phyloP scores from a whole-genome alignment of 164 flowering plant species.

The Vitis vinifera region DNA sequence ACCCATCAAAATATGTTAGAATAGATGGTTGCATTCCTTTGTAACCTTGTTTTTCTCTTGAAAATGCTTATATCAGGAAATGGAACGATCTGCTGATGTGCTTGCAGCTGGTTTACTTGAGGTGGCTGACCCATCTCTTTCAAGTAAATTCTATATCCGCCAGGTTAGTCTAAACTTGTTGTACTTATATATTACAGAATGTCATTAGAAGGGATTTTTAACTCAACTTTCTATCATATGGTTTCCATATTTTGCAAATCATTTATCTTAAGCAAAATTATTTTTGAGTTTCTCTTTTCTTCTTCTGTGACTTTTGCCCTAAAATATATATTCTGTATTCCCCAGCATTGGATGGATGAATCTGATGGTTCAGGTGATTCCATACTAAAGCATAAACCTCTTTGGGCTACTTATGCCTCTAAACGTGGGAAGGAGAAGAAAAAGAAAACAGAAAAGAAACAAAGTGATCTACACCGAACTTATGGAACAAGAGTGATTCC shows the following conservation, averaged over 20 bases:
- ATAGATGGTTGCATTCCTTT: background rate
- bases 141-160: constrained; percentile 81
- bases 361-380: constrained; percentile 76
- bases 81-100: constrained; percentile 96
- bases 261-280: background rate
- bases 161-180: constrained; percentile 56
- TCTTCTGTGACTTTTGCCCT: constrained; percentile 3
- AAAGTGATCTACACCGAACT: constrained; percentile 72
- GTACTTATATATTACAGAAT: background rate
- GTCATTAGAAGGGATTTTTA: background rate
- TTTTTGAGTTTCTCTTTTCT: background rate
- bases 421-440: constrained; percentile 53
- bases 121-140: constrained; percentile 87
- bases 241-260: no score
- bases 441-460: constrained; percentile 45
- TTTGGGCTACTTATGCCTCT: constrained; percentile 71
- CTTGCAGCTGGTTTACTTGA: constrained; percentile 98
- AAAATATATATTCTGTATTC: constrained; percentile 16
- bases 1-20: background rate
- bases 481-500: constrained; percentile 99
- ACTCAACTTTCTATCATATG: background rate
- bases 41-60: background rate
- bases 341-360: constrained; percentile 81
- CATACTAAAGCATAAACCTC: constrained; percentile 85
- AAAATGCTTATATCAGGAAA: constrained; percentile 60